phyloP scores from a whole-genome alignment of 2,329 filamentous ascomycete species.

The Phaeoacremonium minimum region DNA sequence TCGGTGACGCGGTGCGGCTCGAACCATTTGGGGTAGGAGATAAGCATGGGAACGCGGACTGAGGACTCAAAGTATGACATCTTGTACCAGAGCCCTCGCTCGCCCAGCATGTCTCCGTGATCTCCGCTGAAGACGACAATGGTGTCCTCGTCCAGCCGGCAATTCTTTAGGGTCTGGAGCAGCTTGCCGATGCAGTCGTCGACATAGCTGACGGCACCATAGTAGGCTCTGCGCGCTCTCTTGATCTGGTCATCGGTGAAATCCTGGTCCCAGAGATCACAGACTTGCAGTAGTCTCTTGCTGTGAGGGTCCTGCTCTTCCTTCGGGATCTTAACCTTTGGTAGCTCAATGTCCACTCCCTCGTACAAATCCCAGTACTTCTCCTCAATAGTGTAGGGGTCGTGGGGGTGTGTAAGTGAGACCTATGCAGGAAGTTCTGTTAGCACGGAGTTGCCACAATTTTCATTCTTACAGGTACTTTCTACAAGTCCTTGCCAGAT shows the following conservation, averaged over 20 bases:
- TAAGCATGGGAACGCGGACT: constrained; percentile 80
- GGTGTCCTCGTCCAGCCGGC: constrained; percentile 77
- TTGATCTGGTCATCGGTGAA: constrained; percentile 85
- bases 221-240: constrained; percentile 82
- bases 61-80: constrained; percentile 96
- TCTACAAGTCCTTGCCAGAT: too few relatives aligned
- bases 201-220: constrained; percentile 88
- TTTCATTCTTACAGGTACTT: too few relatives aligned
- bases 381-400: constrained; percentile 89
- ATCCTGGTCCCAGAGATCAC: constrained; percentile 79
- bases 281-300: constrained; percentile 79
- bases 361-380: constrained; percentile 95
- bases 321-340: constrained; percentile 71
- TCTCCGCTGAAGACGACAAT: constrained; percentile 91
- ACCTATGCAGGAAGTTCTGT: constrained; percentile 41
- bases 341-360: constrained; percentile 79
- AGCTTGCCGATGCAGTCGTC: constrained; percentile 88
- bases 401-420: constrained; percentile 90
- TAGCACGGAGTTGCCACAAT: constrained; percentile 8
- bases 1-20: constrained; percentile 70
- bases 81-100: constrained; percentile 92
- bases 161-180: constrained; percentile 71
- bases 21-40: constrained; percentile 76
- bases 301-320: constrained; percentile 84
- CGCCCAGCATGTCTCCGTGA: constrained; percentile 93